A percentile compares a stretch with the other conserved stretches of the same genome.
phyloP scores from a whole-genome alignment of 495 filamentous ascomycete species.

The Aspergillus asperescens region DNA sequence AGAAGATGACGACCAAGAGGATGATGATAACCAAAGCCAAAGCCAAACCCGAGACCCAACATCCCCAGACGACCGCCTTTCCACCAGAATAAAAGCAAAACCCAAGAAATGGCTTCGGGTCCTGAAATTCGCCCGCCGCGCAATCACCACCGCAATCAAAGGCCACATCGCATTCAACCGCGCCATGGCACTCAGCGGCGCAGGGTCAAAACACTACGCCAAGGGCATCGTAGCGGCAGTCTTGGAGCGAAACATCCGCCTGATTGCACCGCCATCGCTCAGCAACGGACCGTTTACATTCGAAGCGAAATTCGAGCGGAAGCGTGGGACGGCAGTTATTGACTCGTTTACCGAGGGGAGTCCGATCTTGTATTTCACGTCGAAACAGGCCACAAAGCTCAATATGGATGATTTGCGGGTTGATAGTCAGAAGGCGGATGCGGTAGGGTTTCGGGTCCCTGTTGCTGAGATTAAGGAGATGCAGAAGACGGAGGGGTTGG shows the following conservation, averaged over 20 bases:
- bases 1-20: too few species aligned
- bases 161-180: conserved; percentile 64
- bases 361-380: conserved; percentile 38
- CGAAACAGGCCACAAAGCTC: conserved; percentile 36
- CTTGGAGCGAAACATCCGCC: not conserved
- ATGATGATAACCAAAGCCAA: not conserved
- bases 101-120: conserved; percentile 33
- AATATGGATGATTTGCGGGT: conserved; percentile 33
- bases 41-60: not conserved
- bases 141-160: conserved; percentile 60
- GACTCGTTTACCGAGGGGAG: conserved; percentile 45
- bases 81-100: not conserved
- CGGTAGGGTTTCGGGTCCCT: conserved; percentile 45
- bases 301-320: conserved; percentile 63
- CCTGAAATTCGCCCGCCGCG: conserved; percentile 62
- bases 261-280: conserved; percentile 44
- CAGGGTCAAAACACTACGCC: not conserved
- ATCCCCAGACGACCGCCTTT: not conserved
- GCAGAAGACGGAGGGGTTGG: conserved; percentile 76
- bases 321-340: conserved; percentile 67
- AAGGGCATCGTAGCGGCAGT: not conserved
- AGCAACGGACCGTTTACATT: conserved; percentile 66
- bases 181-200: conserved; percentile 48
- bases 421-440: conserved; percentile 40
- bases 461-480: conserved; percentile 59